phyloP scores from a whole-genome alignment of 148 eudicot species.

The Spergularia bocconei region DNA sequence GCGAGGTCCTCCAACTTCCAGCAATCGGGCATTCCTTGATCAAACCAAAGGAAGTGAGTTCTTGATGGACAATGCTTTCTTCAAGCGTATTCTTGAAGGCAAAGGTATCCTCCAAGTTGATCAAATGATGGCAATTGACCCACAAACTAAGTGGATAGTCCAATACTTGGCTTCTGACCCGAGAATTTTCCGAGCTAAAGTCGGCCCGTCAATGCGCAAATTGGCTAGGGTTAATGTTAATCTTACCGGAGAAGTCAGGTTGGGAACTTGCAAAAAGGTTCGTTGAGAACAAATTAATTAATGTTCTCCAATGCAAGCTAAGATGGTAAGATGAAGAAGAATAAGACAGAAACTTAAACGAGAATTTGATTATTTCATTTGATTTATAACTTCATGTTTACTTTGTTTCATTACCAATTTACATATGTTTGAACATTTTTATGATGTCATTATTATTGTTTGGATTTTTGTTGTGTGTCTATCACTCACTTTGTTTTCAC shows the following conservation, averaged over 20 bases:
- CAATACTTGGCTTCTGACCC: background rate
- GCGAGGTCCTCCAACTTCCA: background rate
- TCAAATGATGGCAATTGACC: conserved; percentile 23
- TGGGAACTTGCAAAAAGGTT: conserved; percentile 19
- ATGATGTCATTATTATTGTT: too few relatives aligned
- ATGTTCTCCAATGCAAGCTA: too few relatives aligned
- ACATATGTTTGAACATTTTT: too few relatives aligned
- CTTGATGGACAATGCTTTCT: conserved; percentile 25
- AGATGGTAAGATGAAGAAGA: too few relatives aligned
- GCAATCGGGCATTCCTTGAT: conserved; percentile 22
- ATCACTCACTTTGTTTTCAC: too few relatives aligned
- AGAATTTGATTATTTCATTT: too few relatives aligned
- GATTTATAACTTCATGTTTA: too few relatives aligned
- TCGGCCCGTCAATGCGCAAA: conserved; percentile 25
- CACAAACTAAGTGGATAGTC: conserved; percentile 17
- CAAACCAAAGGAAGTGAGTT: conserved; percentile 26
- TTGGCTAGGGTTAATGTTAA: conserved; percentile 18
- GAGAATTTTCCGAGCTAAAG: background rate
- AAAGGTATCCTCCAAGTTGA: conserved; percentile 26
- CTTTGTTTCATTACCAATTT: too few relatives aligned
- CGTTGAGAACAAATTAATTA: background rate
- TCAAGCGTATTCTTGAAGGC: conserved; percentile 1
- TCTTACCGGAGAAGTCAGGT: conserved; percentile 14
- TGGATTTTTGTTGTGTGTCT: too few relatives aligned
- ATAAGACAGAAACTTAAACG: too few relatives aligned